Conservation (phyloP, 1,284 basidiomycete genomes). For the Ganoderma meredithae region DNA sequence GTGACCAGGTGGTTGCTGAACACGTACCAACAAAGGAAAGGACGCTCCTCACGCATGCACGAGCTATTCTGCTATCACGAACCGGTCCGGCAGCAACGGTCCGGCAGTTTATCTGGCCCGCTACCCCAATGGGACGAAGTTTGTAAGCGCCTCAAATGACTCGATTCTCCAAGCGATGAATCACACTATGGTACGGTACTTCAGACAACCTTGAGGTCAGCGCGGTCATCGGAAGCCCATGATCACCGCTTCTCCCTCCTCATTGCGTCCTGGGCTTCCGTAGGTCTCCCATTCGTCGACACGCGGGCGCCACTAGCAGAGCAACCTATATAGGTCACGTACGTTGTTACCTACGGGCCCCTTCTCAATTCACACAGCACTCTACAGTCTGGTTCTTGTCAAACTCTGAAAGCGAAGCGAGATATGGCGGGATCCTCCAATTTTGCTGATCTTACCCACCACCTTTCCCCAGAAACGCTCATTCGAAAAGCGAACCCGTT, state of each 20-base stretch:
- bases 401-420: background rate
- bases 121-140: background rate
- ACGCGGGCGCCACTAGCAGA: background rate
- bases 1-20: background rate
- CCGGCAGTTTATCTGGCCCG: background rate
- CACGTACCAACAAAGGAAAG: background rate
- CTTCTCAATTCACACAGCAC: background rate
- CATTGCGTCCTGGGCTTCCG: background rate
- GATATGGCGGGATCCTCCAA: slow-evolving; percentile 1
- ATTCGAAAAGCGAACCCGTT: slow-evolving; percentile 44
- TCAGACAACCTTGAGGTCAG: background rate
- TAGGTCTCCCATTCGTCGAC: background rate
- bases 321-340: background rate
- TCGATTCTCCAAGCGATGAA: background rate
- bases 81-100: background rate
- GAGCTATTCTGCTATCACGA: background rate
- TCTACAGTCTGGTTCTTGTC: background rate
- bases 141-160: background rate
- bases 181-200: background rate
- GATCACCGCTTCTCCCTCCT: background rate
- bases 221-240: background rate
- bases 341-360: background rate
- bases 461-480: slow-evolving; percentile 44
- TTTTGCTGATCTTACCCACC: slow-evolving; percentile 42
- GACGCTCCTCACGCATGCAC: too few species aligned